Base-by-base conservation (phyloP, 164 flowering plant genomes). In the Amborella trichopoda region DNA sequence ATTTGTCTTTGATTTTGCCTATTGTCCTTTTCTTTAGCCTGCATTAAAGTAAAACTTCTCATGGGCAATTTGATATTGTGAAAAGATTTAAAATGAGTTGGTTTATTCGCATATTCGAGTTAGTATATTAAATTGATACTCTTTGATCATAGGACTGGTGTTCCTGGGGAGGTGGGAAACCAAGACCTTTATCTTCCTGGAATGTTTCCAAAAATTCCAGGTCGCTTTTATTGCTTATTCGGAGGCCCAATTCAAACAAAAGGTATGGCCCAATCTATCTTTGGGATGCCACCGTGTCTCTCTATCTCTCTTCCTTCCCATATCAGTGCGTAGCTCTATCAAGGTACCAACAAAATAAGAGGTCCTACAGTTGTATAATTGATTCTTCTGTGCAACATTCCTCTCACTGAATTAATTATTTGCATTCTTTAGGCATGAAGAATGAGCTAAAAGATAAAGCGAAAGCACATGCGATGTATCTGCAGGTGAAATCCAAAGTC, bases 201-300 rank as follows among this genome's bases (percentile, higher is more conserved):
- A 30, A 13, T 79, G 26, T 14, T 57, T 39, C 91, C 91, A 8
- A 79, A 82, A 56, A 0, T 77, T 38, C 86, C 91, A 3, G 91
- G 91, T 10, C 72, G 91, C 21, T 71, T 76, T 23, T 82, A 82
- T 52, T 82, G 37, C 55, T 55, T 64, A 38, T 82, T 82, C 48
- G 93, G 87, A 39, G 77, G 70, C 55, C 78, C 86, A 23, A 73
- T 82, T 44, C 77, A 75, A 56, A 79, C 86, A 18, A 49, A 57
- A 79, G 91, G 86, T 74, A 69, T 40, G 28, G n/a, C n/a, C n/a
- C n/a, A n/a, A n/a, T n/a, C n/a, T 4, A 21, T 32, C 9, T 10
- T 30, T 6, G 13, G 13, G 6, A 6, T 30, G 34, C 13, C 34
- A 13, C 13, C 13, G 13, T 30, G 13, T 13, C 34, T 13, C 6